Percentiles rank a stretch among this genome's conserved stretches.
Evolutionary conservation across 139 green algal genomes (phyloP).

Genomic region (Micractinium sp.): DNA sequence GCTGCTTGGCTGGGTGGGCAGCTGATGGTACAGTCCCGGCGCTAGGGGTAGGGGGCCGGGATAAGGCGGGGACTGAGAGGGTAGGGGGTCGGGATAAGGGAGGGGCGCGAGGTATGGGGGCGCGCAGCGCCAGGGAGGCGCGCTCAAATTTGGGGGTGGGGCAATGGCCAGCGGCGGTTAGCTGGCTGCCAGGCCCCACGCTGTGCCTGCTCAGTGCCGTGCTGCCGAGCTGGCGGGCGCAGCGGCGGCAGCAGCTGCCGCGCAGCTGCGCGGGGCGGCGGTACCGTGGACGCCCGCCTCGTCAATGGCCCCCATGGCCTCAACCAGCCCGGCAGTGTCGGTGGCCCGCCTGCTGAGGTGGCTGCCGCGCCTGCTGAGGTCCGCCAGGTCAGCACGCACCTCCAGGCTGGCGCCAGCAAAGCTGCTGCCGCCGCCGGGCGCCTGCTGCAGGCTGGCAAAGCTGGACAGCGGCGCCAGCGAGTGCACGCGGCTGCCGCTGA

Average conservation of each 20-base stretch:
- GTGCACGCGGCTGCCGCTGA: not conserved
- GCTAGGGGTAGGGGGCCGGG: too few relatives aligned
- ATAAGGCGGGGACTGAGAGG: too few relatives aligned
- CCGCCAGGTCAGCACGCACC: not conserved
- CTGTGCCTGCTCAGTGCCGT: not conserved
- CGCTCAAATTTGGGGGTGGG: too few relatives aligned
- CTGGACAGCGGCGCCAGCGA: not conserved
- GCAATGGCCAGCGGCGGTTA: too few relatives aligned
- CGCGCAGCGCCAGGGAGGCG: too few relatives aligned
- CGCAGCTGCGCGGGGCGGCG: not conserved
- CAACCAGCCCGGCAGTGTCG: conserved; percentile 1
- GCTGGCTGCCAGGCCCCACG: too few relatives aligned
- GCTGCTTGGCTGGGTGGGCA: too few relatives aligned
- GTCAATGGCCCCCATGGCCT: not conserved
- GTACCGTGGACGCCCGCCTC: not conserved
- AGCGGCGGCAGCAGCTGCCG: not conserved
- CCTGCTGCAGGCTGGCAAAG: not conserved
- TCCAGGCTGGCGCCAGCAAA: not conserved
- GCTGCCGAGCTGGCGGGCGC: not conserved
- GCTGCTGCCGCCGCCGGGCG: not conserved
- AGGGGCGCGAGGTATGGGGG: too few relatives aligned
- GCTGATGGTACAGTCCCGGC: too few relatives aligned
- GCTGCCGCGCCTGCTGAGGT: not conserved
- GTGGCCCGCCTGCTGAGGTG: not conserved
- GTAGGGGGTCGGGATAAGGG: too few relatives aligned